Conservation (phyloP, 768 basidiomycete genomes). For the Trametes coccinea region DNA sequence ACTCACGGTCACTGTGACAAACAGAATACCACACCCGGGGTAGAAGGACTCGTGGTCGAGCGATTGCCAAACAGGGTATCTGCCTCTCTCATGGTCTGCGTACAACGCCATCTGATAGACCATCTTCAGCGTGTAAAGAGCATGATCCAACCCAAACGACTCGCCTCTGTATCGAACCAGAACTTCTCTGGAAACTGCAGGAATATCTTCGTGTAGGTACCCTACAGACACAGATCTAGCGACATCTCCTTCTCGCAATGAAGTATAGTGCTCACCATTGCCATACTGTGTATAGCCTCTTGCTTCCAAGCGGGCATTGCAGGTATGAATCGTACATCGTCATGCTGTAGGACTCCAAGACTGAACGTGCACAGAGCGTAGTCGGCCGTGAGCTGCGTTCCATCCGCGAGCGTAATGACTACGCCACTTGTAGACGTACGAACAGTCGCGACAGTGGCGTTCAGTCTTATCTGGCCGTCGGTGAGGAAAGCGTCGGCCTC, state of each 20-base stretch:
- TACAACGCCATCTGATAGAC: slow-evolving; percentile 52
- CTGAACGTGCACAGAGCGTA: slow-evolving; percentile 71
- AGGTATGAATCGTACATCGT: slow-evolving; percentile 58
- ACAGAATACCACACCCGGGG: slow-evolving; percentile 59
- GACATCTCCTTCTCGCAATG: neutral
- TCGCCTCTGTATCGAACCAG: slow-evolving; percentile 51
- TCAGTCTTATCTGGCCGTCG: slow-evolving; percentile 47
- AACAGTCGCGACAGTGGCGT: slow-evolving; percentile 51
- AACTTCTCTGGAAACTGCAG: slow-evolving; percentile 62
- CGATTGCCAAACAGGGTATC: slow-evolving; percentile 70
- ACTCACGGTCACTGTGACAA: slow-evolving; percentile 49
- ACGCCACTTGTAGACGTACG: slow-evolving; percentile 47
- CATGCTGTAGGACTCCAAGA: slow-evolving; percentile 65
- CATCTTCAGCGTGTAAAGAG: too few species aligned
- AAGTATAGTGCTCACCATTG: slow-evolving; percentile 44
- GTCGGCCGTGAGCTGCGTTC: slow-evolving; percentile 47
- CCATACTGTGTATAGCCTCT: slow-evolving; percentile 62
- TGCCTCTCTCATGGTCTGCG: slow-evolving; percentile 58
- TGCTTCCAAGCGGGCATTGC: slow-evolving; percentile 55
- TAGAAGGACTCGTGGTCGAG: slow-evolving; percentile 58
- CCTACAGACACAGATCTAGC: slow-evolving; percentile 56
- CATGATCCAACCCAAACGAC: neutral
- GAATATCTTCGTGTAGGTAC: slow-evolving; percentile 69
- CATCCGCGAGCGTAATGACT: slow-evolving; percentile 47
- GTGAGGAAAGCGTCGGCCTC: slow-evolving; percentile 59